phyloP scores from a whole-genome alignment of 768 basidiomycete species.

The Macrolepiota fuliginosa region DNA sequence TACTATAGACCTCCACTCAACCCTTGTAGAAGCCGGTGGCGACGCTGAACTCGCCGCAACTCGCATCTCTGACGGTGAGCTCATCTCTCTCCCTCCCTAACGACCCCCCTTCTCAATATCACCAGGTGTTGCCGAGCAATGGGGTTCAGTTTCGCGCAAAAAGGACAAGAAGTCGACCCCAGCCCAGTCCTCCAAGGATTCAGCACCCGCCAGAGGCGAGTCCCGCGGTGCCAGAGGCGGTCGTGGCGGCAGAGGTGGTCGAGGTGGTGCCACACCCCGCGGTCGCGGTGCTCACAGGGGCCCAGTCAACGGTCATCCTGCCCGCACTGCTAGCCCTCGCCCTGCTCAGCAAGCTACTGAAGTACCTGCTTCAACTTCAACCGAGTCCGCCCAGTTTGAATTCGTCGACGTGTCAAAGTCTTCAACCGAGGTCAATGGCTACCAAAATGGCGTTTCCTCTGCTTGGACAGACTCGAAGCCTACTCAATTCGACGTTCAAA shows the following conservation, averaged over 20 bases:
- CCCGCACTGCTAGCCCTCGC: slow-evolving; percentile 33
- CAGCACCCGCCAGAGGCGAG: slow-evolving; percentile 47
- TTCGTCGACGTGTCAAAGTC: slow-evolving; percentile 13
- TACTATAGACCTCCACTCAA: slow-evolving; percentile 59
- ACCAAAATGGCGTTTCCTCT: slow-evolving; percentile 27
- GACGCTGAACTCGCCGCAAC: slow-evolving; percentile 68
- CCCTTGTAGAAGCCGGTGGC: slow-evolving; percentile 65
- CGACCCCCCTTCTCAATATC: slow-evolving; percentile 15
- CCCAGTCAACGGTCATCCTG: slow-evolving; percentile 36
- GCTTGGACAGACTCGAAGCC: slow-evolving; percentile 30
- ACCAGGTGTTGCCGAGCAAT: slow-evolving; percentile 72
- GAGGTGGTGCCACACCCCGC: slow-evolving; percentile 47
- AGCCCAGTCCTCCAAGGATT: slow-evolving; percentile 50
- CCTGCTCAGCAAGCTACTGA: slow-evolving; percentile 21
- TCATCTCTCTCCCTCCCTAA: slow-evolving; percentile 11
- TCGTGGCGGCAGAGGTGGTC: slow-evolving; percentile 54
- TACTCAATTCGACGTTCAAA: slow-evolving; percentile 29
- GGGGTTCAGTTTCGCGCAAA: slow-evolving; percentile 83
- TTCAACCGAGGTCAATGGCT: slow-evolving; percentile 20
- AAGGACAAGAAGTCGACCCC: slow-evolving; percentile 75
- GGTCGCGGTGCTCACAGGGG: slow-evolving; percentile 49
- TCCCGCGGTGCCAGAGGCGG: slow-evolving; percentile 62
- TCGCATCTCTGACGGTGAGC: slow-evolving; percentile 76
- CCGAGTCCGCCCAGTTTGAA: slow-evolving; percentile 24
- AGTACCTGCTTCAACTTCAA: slow-evolving; percentile 18